Conservation (phyloP, 2,329 filamentous ascomycete species). For the Uncinocarpus reesii region DNA sequence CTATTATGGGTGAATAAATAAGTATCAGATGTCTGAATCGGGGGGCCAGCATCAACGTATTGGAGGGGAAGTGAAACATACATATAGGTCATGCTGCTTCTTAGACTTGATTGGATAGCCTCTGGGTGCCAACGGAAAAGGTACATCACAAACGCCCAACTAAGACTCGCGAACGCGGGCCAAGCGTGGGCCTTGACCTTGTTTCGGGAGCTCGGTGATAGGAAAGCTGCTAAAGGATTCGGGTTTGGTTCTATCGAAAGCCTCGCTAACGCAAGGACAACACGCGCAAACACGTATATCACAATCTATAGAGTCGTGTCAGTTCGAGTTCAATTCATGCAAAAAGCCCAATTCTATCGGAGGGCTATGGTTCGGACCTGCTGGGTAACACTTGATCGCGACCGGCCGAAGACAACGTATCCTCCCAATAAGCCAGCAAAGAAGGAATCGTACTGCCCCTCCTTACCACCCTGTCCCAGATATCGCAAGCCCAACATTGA, state of each 20-base stretch:
- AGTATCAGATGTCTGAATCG: background rate
- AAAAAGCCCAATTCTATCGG: constrained; percentile 6
- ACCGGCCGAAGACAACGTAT: constrained; percentile 82
- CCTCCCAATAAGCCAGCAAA: constrained; percentile 79
- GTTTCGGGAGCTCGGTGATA: constrained; percentile 37
- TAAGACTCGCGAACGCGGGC: constrained; percentile 82
- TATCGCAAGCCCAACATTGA: constrained; percentile 65
- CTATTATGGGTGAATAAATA: constrained; percentile 30
- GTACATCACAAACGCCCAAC: constrained; percentile 93
- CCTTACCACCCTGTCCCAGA: constrained; percentile 41
- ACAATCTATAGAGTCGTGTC: too few species aligned
- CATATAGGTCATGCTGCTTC: constrained; percentile 96
- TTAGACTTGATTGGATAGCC: constrained; percentile 78
- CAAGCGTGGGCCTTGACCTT: constrained; percentile 63
- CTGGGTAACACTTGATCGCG: constrained; percentile 72
- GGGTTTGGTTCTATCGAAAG: constrained; percentile 58
- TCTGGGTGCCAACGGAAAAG: constrained; percentile 87
- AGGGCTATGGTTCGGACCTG: constrained; percentile 30
- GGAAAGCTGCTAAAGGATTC: constrained; percentile 33
- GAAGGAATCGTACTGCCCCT: constrained; percentile 71
- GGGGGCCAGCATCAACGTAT: background rate
- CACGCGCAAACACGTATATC: constrained; percentile 92
- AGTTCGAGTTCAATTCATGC: too few species aligned
- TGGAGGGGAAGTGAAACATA: constrained; percentile 43
- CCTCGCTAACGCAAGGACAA: constrained; percentile 72